Percentiles rank a stretch among this genome's conserved stretches.
phyloP scores from a whole-genome alignment of 2,329 filamentous ascomycete genomes.

The Alternaria brassicicola region DNA sequence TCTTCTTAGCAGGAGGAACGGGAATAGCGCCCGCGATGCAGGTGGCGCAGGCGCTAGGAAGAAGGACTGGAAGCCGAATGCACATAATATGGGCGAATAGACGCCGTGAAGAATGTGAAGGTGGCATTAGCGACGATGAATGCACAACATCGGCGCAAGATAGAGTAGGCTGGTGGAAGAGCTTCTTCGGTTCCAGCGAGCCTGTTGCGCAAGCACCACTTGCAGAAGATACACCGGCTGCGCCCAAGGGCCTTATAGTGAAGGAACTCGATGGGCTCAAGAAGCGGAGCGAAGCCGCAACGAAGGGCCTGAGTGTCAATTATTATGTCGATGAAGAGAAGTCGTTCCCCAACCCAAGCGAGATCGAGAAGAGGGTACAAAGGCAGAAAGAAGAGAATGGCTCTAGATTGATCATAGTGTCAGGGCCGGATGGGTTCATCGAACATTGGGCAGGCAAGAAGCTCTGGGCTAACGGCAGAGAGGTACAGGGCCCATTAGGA shows the following conservation, averaged over 20 bases:
- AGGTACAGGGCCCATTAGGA: constrained; percentile 75
- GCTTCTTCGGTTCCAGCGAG: constrained; percentile 28
- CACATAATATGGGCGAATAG: constrained; percentile 85
- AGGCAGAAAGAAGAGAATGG: constrained; percentile 44
- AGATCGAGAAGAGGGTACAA: constrained; percentile 42
- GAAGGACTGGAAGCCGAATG: constrained; percentile 56
- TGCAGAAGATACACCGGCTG: constrained; percentile 3
- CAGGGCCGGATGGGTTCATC: constrained; percentile 90
- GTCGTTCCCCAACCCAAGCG: constrained; percentile 61
- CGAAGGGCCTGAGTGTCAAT: constrained; percentile 58
- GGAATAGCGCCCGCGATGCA: constrained; percentile 91
- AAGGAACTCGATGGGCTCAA: constrained; percentile 16
- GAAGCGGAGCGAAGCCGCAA: constrained; percentile 19
- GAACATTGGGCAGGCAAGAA: constrained; percentile 80
- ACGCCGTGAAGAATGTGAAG: constrained; percentile 67
- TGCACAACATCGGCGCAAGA: constrained; percentile 7
- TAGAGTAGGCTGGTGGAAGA: constrained; percentile 37
- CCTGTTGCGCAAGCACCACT: constrained; percentile 6
- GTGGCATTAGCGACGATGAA: constrained; percentile 61
- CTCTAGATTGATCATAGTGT: constrained; percentile 77
- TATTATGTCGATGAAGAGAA: constrained; percentile 86
- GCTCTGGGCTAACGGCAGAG: constrained; percentile 71
- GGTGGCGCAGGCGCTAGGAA: constrained; percentile 68
- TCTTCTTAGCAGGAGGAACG: constrained; percentile 91
- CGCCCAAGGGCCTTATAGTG: constrained; percentile 46